Base-by-base conservation (phyloP, 2,329 filamentous ascomycete genomes). In the Penicillium polonicum region DNA sequence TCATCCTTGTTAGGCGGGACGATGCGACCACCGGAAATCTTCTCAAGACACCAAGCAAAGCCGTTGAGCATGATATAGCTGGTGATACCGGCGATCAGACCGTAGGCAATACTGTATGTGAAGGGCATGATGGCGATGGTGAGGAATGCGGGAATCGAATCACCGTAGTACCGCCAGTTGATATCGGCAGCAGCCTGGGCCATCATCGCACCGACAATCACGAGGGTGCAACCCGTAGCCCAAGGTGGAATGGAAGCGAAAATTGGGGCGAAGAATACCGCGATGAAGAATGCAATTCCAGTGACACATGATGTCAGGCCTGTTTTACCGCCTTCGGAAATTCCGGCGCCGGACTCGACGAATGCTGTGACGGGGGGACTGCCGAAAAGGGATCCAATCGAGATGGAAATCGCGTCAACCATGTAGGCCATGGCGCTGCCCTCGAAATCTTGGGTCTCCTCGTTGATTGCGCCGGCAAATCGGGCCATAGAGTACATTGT, bases 171-270 rank as follows among this genome's bases (percentile, higher is more conserved):
- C 46, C 81, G 80, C 91, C 91, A 96, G 81, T 96, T 96, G 79
- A 96, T 92, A 62, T 94, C 88, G 17, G 84, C 85, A 13, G 89
- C 89, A 1, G 89, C 83, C 60, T 85, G 83, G 56, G 88, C 86
- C 91, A 95, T 95, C 82, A 95, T 88, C 21, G 87, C 87, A n/a
- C 91, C 91, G 54, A 96, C 90, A 39, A 96, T 85, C 65, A 96
- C 83, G 27, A 95, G 82, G n/a, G 92, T 92, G 71, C 89, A 92
- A 48, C 91, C 91, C 0, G 91, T 96, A 3, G 91, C 91, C 90
- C 90, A 95, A 0, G 91, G 88, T 5, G 91, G 91, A 57, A 95
- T 94, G 0, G 89, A 92, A 10, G 91, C 91, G 70, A 95, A 95
- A 57, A 95, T 93, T 0, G 91, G 91, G 0, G 91, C 91, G 71